These are phyloP conservation scores for Sporothrix globosa DNA, from an alignment of 2,329 filamentous ascomycete genomes.

Conservation along the genomic window DNA sequence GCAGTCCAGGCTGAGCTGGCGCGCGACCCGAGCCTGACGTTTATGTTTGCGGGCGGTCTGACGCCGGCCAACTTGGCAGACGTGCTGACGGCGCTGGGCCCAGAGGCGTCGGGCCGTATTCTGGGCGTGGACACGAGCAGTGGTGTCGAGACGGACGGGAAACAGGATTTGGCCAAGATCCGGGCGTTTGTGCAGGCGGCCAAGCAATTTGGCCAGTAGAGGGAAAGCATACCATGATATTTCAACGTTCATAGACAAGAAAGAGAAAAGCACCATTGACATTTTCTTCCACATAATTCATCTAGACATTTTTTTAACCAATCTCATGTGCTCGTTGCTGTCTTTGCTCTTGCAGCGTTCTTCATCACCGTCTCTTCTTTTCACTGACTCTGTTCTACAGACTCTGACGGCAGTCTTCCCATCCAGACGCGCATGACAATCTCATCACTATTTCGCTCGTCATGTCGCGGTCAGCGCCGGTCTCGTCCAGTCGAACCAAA, in stretches of 20 bases:
- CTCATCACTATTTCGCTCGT: neutral
- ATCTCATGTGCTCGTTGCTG: neutral
- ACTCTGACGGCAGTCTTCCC: too few relatives aligned
- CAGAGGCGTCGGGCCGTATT: slow-evolving; percentile 51
- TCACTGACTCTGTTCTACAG: neutral
- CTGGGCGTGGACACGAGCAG: slow-evolving; percentile 91
- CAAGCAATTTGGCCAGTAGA: slow-evolving; percentile 56
- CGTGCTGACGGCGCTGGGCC: slow-evolving; percentile 65
- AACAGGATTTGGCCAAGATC: slow-evolving; percentile 82
- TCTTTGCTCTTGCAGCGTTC: neutral
- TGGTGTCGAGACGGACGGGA: slow-evolving; percentile 82
- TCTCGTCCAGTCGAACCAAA: neutral
- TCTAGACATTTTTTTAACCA: neutral
- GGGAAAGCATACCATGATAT: neutral
- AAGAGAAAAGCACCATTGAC: slow-evolving; percentile 8
- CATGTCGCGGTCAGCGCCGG: neutral
- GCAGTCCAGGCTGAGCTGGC: slow-evolving; percentile 69
- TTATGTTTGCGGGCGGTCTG: slow-evolving; percentile 85
- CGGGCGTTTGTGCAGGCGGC: slow-evolving; percentile 75
- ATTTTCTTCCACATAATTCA: neutral
- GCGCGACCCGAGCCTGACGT: slow-evolving; percentile 68
- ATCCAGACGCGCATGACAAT: neutral
- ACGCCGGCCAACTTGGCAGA: slow-evolving; percentile 75
- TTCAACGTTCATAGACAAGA: slow-evolving; percentile 11
- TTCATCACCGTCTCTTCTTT: neutral